Evolutionary conservation across 2,329 filamentous ascomycete species (phyloP).

Genomic region (Aspergillus chevalieri): DNA sequence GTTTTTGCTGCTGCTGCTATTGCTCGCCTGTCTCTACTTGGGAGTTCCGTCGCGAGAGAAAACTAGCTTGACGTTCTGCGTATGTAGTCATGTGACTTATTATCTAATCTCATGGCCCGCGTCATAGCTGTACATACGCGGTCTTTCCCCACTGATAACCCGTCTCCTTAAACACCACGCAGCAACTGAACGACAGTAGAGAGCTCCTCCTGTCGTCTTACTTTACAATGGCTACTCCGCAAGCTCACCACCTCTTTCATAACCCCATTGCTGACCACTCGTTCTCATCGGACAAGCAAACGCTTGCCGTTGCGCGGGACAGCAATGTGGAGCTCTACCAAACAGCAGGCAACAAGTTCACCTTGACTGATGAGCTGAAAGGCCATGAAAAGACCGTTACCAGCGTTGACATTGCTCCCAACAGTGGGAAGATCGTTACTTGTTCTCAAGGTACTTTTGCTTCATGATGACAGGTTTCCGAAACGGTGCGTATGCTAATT

Average conservation of each 20-base stretch:
- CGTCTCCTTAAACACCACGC: background rate
- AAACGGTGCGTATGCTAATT: background rate
- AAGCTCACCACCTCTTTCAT: conserved; percentile 96
- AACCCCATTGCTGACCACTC: conserved; percentile 95
- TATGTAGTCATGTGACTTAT: conserved; percentile 14
- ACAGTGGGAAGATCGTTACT: conserved; percentile 87
- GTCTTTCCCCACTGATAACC: background rate
- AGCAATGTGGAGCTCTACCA: conserved; percentile 84
- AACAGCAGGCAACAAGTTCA: conserved; percentile 66
- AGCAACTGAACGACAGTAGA: conserved; percentile 70
- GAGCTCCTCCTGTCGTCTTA: conserved; percentile 82
- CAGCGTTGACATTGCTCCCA: conserved; percentile 88
- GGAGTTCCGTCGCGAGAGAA: conserved; percentile 1
- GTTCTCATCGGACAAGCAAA: conserved; percentile 86
- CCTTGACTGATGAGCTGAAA: conserved; percentile 84
- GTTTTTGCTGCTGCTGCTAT: background rate
- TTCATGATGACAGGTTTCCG: background rate
- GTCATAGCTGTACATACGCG: conserved; percentile 13
- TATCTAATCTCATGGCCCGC: conserved; percentile 13
- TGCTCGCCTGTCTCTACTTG: background rate
- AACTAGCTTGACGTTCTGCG: conserved; percentile 1
- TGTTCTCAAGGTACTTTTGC: conserved; percentile 75
- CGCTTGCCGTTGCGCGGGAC: conserved; percentile 85
- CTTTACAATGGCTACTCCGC: conserved; percentile 68
- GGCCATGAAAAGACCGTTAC: conserved; percentile 97